Percentiles rank a stretch among this genome's conserved stretches.
These are phyloP conservation scores for Triticum monococcum DNA, from an alignment of 176 grass and related monocot species.

Conservation along the genomic window DNA sequence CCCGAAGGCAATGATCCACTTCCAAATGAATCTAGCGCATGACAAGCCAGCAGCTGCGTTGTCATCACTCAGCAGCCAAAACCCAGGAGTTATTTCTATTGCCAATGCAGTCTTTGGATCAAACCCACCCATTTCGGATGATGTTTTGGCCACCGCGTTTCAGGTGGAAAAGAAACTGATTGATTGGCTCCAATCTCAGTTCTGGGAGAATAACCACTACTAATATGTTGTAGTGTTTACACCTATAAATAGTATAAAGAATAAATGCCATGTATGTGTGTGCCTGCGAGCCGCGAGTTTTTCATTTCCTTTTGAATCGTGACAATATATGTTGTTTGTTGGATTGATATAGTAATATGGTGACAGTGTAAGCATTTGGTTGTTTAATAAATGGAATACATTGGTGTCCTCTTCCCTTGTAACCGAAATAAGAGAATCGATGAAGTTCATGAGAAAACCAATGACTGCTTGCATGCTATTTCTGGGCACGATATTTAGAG, in stretches of 20 bases:
- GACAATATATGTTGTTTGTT: not conserved
- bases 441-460: not conserved
- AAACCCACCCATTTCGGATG: not conserved
- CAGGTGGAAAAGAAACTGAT: not conserved
- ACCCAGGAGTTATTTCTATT: not conserved
- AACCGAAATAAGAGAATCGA: not conserved
- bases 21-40: slow-evolving; percentile 5
- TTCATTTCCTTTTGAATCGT: not conserved
- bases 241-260: not conserved
- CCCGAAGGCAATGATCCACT: slow-evolving; percentile 3
- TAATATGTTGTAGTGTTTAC: not conserved
- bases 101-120: slow-evolving; percentile 6
- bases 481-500: not conserved
- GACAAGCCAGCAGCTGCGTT: not conserved
- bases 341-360: not conserved
- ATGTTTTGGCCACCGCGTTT: slow-evolving; percentile 5
- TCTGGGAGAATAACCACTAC: slow-evolving; percentile 2
- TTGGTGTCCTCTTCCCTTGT: not conserved
- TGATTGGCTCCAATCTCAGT: slow-evolving; percentile 1
- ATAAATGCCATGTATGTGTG: not conserved
- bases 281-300: not conserved
- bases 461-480: not conserved
- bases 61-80: slow-evolving; percentile 11
- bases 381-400: not conserved
- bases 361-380: not conserved